These are phyloP conservation scores for Dujonia santamariae DNA, from an alignment of 1,139 yeast species.

Conservation along the genomic window DNA sequence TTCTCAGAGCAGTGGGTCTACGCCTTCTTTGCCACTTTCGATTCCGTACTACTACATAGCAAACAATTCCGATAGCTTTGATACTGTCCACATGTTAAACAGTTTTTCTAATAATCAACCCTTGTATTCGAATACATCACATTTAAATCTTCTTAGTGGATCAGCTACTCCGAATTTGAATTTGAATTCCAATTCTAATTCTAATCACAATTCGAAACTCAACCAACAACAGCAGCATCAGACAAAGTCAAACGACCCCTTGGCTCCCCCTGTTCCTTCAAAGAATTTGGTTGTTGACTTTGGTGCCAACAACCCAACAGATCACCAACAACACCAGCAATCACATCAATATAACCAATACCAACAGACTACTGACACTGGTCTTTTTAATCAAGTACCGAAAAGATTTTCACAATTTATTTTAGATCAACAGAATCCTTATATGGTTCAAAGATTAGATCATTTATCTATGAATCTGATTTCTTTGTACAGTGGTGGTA, in stretches of 20 bases:
- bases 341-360: neutral
- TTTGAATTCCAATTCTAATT: too few species aligned
- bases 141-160: slow-evolving; percentile 12
- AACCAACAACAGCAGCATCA: too few species aligned
- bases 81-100: slow-evolving; percentile 28
- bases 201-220: too few species aligned
- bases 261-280: too few species aligned
- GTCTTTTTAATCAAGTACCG: slow-evolving; percentile 33
- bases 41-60: slow-evolving; percentile 33
- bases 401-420: slow-evolving; percentile 42
- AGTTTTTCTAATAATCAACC: slow-evolving; percentile 13
- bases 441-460: slow-evolving; percentile 22
- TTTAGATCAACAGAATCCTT: slow-evolving; percentile 33
- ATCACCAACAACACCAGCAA: neutral
- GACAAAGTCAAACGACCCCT: too few species aligned
- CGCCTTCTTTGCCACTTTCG: slow-evolving; percentile 30
- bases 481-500: slow-evolving; percentile 19
- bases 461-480: slow-evolving; percentile 25
- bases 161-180: too few species aligned
- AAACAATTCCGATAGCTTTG: slow-evolving; percentile 26
- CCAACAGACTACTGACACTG: slow-evolving; percentile 1
- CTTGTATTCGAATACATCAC: slow-evolving; percentile 25
- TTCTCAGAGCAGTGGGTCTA: slow-evolving; percentile 17
- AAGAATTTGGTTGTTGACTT: too few species aligned
- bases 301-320: too few species aligned